These are phyloP conservation scores for fission yeast (Schizosaccharomyces pombe) DNA, from an alignment of 805 yeast genomes.

Conservation along the genomic window DNA sequence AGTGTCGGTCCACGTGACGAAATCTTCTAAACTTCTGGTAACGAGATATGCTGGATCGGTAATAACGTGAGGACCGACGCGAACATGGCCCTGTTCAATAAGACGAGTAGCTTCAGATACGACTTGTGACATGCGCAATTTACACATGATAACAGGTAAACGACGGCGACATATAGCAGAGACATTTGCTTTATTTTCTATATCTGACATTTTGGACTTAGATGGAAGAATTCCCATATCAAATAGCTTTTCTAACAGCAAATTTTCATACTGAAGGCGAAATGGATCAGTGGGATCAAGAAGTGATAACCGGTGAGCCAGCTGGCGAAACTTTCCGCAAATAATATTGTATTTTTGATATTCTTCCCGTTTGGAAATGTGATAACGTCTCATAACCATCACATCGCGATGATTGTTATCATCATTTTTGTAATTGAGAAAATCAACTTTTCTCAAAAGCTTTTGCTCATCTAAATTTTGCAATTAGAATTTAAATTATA, in stretches of 20 bases:
- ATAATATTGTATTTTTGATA: constrained; percentile 81
- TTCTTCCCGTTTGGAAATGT: constrained; percentile 83
- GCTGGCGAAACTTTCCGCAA: constrained; percentile 73
- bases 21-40: constrained; percentile 83
- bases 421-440: constrained; percentile 77
- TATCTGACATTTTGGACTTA: constrained; percentile 71
- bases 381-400: constrained; percentile 88
- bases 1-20: constrained; percentile 90
- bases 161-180: constrained; percentile 82
- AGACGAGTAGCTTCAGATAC: constrained; percentile 72
- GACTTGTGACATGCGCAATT: constrained; percentile 80
- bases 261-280: constrained; percentile 69
- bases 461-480: neutral
- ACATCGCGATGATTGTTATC: constrained; percentile 71
- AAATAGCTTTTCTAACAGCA: constrained; percentile 65
- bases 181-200: constrained; percentile 79
- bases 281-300: constrained; percentile 72
- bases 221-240: constrained; percentile 73
- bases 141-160: constrained; percentile 81
- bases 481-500: neutral
- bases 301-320: constrained; percentile 66
- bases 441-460: constrained; percentile 57
- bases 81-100: constrained; percentile 89
- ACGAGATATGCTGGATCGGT: constrained; percentile 91
- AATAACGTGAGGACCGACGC: constrained; percentile 88